These are phyloP conservation scores for Epichloe bromicola DNA, from an alignment of 2,329 filamentous ascomycete species.

Conservation along the genomic window DNA sequence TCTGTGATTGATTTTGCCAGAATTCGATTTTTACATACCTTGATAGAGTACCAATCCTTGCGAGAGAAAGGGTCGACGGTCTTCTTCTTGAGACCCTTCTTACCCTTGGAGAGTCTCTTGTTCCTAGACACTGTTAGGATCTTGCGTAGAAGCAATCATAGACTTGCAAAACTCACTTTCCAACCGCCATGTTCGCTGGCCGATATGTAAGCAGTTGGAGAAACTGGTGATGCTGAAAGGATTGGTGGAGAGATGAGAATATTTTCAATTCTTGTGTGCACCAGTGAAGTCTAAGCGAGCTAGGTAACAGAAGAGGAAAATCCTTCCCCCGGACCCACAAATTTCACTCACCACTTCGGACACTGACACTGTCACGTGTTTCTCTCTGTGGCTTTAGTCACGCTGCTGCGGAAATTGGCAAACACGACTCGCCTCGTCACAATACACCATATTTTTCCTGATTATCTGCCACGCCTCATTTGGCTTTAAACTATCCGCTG, in stretches of 20 bases:
- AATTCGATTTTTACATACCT: slow-evolving; percentile 41
- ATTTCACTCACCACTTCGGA: too few relatives aligned
- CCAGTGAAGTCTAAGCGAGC: slow-evolving; percentile 26
- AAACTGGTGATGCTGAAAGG: slow-evolving; percentile 30
- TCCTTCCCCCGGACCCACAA: slow-evolving; percentile 9
- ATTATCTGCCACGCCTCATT: too few relatives aligned
- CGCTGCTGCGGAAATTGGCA: too few relatives aligned
- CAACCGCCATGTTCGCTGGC: slow-evolving; percentile 47
- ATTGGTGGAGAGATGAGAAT: slow-evolving; percentile 27
- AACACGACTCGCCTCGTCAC: too few relatives aligned
- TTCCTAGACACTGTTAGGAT: slow-evolving; percentile 48
- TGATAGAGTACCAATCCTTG: slow-evolving; percentile 99
- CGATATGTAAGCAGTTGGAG: slow-evolving; percentile 29
- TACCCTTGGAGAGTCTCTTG: slow-evolving; percentile 99
- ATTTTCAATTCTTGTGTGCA: slow-evolving; percentile 28
- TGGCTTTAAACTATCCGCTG: too few relatives aligned
- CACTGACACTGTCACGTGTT: too few relatives aligned
- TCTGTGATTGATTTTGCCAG: neutral
- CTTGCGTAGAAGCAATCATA: slow-evolving; percentile 2
- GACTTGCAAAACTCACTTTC: slow-evolving; percentile 35
- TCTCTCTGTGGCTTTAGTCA: too few relatives aligned
- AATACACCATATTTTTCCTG: too few relatives aligned
- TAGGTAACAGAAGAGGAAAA: slow-evolving; percentile 10
- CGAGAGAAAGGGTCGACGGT: slow-evolving; percentile 92
- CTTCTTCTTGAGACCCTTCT: slow-evolving; percentile 99